Base-by-base conservation (phyloP, 2,329 filamentous ascomycete genomes). In the Calonectria honghensis region DNA sequence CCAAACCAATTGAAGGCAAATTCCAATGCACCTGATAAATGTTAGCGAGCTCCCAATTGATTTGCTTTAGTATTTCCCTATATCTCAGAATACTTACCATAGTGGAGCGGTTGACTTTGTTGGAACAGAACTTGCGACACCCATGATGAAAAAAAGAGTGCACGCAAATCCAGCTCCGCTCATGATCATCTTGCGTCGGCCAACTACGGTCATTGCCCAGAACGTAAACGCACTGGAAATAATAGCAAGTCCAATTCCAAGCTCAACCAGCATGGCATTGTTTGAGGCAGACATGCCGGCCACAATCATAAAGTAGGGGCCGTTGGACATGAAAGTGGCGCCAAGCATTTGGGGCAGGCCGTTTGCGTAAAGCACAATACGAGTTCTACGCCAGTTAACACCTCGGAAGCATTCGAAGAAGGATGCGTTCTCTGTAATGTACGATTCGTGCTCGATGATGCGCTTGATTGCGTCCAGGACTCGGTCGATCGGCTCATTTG, bases 221-320 rank as follows among this genome's bases (percentile, higher is more conserved):
- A 61, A 63, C 6, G 35, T 63, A 13, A 69, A 52, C 16, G 29
- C 41, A 35, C 51, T 52, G 6, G 71, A 45, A 50, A 64, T 61
- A 13, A 68, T 45, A 20, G 54, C 64, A 3, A 73, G 24, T 9
- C 63, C 54, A 37, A 59, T 50, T 9, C 71, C 65, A n/a, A 73
- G 18, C 35, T 69, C 39, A 6, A 69, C 45, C 18, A 73, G 35
- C 71, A 73, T 64, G 1, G 48, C 54, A 13, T 41, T 32, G 29
- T 35, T 51, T 1, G 52, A 50, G 6, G 64, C 41, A 7, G 48
- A 57, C 54, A 66, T 61, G 16, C 72, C 72, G 24, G 68, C 72
- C 16, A 67, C 35, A 29, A 57, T 52, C 50, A 74, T 59, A 29
- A 66, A 74, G 32, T 74, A 74, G 2, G 61, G 27, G 18, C 59